Percentiles rank a stretch among this genome's conserved stretches.
Conservation (phyloP, 2,329 filamentous ascomycete species). For the Trichophyton verrucosum region DNA sequence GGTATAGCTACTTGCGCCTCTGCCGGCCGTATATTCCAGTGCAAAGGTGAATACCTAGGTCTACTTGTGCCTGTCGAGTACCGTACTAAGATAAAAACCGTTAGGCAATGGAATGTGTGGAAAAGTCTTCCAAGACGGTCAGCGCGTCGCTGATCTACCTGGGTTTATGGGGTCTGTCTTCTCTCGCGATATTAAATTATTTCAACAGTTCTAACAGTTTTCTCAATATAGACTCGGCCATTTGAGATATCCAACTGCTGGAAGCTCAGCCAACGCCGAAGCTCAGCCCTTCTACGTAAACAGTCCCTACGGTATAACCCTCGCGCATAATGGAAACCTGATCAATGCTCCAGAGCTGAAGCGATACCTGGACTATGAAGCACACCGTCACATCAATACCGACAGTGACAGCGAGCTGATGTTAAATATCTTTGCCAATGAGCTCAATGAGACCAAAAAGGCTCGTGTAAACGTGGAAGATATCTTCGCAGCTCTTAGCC, state of each 20-base stretch:
- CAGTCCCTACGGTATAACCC: slow-evolving; percentile 66
- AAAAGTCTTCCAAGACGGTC: slow-evolving; percentile 72
- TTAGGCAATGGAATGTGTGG: slow-evolving; percentile 69
- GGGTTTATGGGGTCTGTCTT: slow-evolving; percentile 60
- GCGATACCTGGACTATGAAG: slow-evolving; percentile 60
- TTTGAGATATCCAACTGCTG: slow-evolving; percentile 78
- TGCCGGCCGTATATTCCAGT: slow-evolving; percentile 72
- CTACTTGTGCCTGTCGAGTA: background rate
- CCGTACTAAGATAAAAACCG: background rate
- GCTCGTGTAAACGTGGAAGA: slow-evolving; percentile 66
- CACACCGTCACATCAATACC: slow-evolving; percentile 78
- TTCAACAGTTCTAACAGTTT: background rate
- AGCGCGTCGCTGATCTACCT: slow-evolving; percentile 58
- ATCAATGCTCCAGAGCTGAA: slow-evolving; percentile 64
- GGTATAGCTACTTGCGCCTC: slow-evolving; percentile 65
- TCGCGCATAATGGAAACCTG: slow-evolving; percentile 79
- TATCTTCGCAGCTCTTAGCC: slow-evolving; percentile 57
- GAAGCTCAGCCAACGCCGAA: slow-evolving; percentile 70
- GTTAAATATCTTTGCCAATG: slow-evolving; percentile 77
- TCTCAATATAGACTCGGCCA: slow-evolving; percentile 47
- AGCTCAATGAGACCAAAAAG: slow-evolving; percentile 68
- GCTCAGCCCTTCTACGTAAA: slow-evolving; percentile 92
- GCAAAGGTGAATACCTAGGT: slow-evolving; percentile 42
- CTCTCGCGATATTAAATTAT: background rate
- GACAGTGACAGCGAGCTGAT: slow-evolving; percentile 80